Evolutionary conservation across 345 rosid species (phyloP), one percentile per base, ranked within the genome.

Genomic region (Eucalyptus tenuipes): DNA sequence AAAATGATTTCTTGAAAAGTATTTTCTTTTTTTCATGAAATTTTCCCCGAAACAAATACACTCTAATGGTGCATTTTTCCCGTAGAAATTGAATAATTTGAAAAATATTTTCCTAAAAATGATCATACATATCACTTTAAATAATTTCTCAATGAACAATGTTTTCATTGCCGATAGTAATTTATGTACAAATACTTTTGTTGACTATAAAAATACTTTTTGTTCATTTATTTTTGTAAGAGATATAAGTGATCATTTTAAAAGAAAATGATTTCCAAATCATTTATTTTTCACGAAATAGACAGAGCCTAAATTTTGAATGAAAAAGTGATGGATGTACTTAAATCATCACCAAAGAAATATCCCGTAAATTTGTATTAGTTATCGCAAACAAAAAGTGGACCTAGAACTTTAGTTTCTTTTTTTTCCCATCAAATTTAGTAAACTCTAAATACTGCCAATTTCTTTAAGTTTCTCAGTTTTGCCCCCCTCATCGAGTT

Each of bases 51-150:
- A 33, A 68, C 6, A 68, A 33, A 55, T 25, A 55, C 6, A 20
- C 57, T 52, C 25, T 20, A 52, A 52, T 52, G 57, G 57, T 52
- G 25, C 3, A 10, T 52, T 20, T 52, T 2, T 52, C 8, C 2
- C 1, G 1, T 0, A 52, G 0, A 52, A 52, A 52, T 18, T 20
- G 10, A 0, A 52, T 52, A 52, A 52, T 52, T 52, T 20, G 10
- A 0, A 52, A 52, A 18, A 52, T 3, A 52, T 2, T 7, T 52
- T 18, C 25, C 5, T 52, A 52, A 52, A 52, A 52, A 8, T 52
- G 2, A 52, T 52, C 25, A 52, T 20, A 20, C 1, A 2, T 52
- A 52, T 52, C 10, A 20, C 57, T 52, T 20, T 52, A 52, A 52
- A 52, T 52, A 20, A 52, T 52, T 52, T 52, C 0, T 20, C 57